A percentile compares a stretch with the other conserved stretches of the same genome.
Evolutionary conservation across 2,329 filamentous ascomycete species (phyloP).

Genomic region (Graphilbum ipis-grandicollis): DNA sequence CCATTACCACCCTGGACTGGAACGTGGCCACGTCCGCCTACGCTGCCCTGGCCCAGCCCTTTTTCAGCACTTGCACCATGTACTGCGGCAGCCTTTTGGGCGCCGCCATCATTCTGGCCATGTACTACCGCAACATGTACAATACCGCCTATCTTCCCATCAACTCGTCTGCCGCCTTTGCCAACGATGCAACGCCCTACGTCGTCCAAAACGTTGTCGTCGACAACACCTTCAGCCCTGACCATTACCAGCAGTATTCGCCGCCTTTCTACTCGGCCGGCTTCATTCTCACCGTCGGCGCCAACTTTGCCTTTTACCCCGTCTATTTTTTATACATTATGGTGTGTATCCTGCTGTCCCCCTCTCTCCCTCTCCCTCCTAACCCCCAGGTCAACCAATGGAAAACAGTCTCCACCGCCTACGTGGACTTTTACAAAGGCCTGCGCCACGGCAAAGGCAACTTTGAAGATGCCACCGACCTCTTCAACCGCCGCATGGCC

Average conservation of each 20-base stretch:
- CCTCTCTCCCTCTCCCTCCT: constrained; percentile 4
- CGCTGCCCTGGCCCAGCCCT: constrained; percentile 20
- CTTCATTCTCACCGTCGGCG: constrained; percentile 22
- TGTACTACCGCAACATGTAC: constrained; percentile 24
- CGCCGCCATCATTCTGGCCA: constrained; percentile 21
- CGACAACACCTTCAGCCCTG: constrained; percentile 20
- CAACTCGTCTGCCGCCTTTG: constrained; percentile 27
- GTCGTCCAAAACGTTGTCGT: constrained; percentile 20
- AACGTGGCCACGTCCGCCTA: constrained; percentile 24
- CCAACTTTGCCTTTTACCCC: constrained; percentile 26
- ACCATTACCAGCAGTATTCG: constrained; percentile 21
- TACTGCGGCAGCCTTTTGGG: constrained; percentile 18
- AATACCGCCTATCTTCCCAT: constrained; percentile 28
- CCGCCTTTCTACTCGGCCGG: constrained; percentile 26
- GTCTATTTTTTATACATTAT: constrained; percentile 25
- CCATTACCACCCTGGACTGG: constrained; percentile 31
- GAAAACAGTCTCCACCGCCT: constrained; percentile 19
- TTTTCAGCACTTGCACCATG: constrained; percentile 21
- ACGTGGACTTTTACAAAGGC: constrained; percentile 21
- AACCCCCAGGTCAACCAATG: constrained; percentile 17
- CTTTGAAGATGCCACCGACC: constrained; percentile 24
- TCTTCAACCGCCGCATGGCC: constrained; percentile 24
- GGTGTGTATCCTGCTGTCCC: constrained; percentile 17
- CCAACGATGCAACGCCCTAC: constrained; percentile 24
- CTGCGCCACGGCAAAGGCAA: constrained; percentile 20